Evolutionary conservation across 179 eudicot species (phyloP), one percentile per base, ranked within the genome.

Genomic region (Camellia oleifera): DNA sequence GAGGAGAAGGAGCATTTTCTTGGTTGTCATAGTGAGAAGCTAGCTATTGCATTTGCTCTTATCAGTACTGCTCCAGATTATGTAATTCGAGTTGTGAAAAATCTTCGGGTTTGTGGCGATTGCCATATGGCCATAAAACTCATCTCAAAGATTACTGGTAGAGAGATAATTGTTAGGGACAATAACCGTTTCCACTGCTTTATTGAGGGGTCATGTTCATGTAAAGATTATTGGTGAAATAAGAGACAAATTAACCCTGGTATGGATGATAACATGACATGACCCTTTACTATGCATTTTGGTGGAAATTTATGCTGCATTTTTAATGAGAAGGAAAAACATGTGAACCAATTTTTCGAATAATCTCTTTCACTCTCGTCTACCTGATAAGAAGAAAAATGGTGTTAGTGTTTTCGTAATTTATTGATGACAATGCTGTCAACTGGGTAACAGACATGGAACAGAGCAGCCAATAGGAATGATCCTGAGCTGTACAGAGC

Each of bases 401-500:
- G 50, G 20, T 56, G 40, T 32, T 75, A 48, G 74, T 58, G 75
- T 76, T 80, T 61, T 63, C 15, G 52, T n/a, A 17, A n/a, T 52
- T 20, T 57, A 61, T 26, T 62, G 69, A 69, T 9, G 42, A 78
- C 76, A 80, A 92, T 94, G 98, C 98, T 97, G 48, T 79, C 93
- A 82, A 87, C 74, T 65, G 80, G 99, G 80, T 89, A 88, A 54
- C 84, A 88, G 81, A 83, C 93, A 67, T 82, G 91, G 82, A 94
- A 92, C 78, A 87, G 82, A 88, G 85, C 86, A 26, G 98, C 97
- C 12, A 92, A 89, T 76, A 88, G 88, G 77, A 93, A 94, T 88
- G 97, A 94, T 90, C 91, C 97, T 15, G 97, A 95, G 80, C 85
- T 95, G 81, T 93, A 92, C 78, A 87, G 83, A 88, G 85, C 86